phyloP scores from a whole-genome alignment of 305 asterid species.

The Solanum aculeatissimum region DNA sequence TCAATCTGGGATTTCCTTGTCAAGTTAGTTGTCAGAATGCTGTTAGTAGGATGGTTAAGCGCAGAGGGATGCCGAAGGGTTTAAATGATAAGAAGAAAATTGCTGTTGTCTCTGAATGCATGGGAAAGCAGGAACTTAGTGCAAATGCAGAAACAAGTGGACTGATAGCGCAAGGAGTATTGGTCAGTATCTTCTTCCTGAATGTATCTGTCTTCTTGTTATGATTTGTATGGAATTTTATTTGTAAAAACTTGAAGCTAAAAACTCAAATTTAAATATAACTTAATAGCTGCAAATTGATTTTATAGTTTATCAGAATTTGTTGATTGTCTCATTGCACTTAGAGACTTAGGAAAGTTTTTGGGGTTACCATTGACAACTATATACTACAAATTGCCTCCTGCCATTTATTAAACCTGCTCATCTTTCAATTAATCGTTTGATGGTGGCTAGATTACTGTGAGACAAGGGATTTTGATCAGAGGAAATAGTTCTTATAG shows the following conservation, averaged over 20 bases:
- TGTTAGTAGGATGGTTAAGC: not conserved
- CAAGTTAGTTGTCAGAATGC: not conserved
- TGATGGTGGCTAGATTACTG: not conserved
- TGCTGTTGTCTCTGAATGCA: not conserved
- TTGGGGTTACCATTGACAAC: not conserved
- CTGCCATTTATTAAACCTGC: not conserved
- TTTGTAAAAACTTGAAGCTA: not conserved
- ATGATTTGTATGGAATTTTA: not conserved
- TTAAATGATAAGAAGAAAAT: not conserved
- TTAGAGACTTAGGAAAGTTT: not conserved
- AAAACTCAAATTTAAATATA: not conserved
- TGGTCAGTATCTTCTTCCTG: conserved; percentile 24
- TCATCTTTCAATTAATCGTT: not conserved
- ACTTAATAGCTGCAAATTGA: not conserved
- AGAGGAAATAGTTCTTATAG: not conserved
- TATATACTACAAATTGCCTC: not conserved
- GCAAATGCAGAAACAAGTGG: not conserved
- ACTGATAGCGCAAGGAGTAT: conserved; percentile 3
- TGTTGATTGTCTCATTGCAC: not conserved
- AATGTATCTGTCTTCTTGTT: conserved; percentile 2
- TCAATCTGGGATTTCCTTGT: not conserved
- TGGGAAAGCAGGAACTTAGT: conserved; percentile 4
- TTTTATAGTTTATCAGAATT: not conserved
- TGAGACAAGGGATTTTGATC: not conserved
- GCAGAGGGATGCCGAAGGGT: not conserved